Percentiles rank a stretch among this genome's conserved stretches.
phyloP scores from a whole-genome alignment of 805 yeast species.

The Wickerhamiella domercqiae region DNA sequence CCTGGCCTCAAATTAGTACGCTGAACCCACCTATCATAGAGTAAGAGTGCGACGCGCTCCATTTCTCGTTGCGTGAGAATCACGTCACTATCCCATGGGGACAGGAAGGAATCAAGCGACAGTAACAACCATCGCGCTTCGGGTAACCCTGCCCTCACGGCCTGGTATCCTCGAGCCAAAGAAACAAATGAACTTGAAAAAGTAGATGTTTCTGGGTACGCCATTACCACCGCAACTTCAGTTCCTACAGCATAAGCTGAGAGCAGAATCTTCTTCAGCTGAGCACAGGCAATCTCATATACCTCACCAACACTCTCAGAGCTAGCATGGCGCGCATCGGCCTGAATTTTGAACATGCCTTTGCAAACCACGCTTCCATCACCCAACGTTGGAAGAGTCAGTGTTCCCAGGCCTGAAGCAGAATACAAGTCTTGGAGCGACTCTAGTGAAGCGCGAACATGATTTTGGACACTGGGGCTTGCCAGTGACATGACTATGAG shows the following conservation, averaged over 20 bases:
- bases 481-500: conserved; percentile 18
- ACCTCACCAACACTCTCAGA: conserved; percentile 18
- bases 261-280: conserved; percentile 11
- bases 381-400: conserved; percentile 17
- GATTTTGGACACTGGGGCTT: conserved; percentile 7
- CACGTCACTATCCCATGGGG: conserved; percentile 18
- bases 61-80: conserved; percentile 19
- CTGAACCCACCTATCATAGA: conserved; percentile 21
- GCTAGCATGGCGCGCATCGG: conserved; percentile 13
- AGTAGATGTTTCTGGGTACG: background rate
- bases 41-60: conserved; percentile 18
- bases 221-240: background rate
- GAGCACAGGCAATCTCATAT: conserved; percentile 13
- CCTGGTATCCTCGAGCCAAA: conserved; percentile 16
- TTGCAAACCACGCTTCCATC: conserved; percentile 7
- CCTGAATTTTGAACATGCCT: conserved; percentile 13
- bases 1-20: conserved; percentile 2
- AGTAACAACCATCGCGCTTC: conserved; percentile 13
- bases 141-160: conserved; percentile 12
- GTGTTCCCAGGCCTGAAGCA: conserved; percentile 23
- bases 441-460: conserved; percentile 12
- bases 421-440: conserved; percentile 22
- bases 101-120: conserved; percentile 14
- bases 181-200: conserved; percentile 12
- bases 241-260: background rate